Evolutionary conservation across 441 rosid genomes (phyloP).

Genomic region (Manihot esculenta): DNA sequence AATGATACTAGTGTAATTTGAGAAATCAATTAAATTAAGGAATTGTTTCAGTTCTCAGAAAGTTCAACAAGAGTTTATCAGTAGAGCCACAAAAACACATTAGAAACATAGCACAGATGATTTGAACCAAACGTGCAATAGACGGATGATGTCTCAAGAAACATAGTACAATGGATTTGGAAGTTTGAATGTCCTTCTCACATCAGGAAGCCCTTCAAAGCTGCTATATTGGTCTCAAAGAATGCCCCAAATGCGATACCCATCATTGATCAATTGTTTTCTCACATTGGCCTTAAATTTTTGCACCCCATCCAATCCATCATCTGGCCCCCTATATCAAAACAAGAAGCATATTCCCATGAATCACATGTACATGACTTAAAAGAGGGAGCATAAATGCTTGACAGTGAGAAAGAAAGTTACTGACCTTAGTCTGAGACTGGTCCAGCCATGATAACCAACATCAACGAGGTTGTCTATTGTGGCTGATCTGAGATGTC

Average conservation of each 20-base stretch:
- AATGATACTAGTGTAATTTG: neutral
- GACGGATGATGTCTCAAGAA: neutral
- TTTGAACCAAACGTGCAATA: too few species aligned
- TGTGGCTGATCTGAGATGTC: conserved; percentile 16
- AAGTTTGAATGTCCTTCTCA: neutral
- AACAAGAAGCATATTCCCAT: neutral
- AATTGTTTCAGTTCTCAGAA: too few species aligned
- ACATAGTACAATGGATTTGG: conserved; percentile 8
- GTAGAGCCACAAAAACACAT: neutral
- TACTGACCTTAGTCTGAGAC: neutral
- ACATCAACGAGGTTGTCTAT: conserved; percentile 12
- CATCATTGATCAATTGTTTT: neutral
- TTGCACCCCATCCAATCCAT: neutral
- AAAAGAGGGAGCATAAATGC: too few species aligned
- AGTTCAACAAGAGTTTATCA: neutral
- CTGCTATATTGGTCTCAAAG: conserved; percentile 2
- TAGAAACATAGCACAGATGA: neutral
- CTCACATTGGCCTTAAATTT: too few species aligned
- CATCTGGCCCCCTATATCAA: neutral
- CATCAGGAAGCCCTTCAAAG: neutral
- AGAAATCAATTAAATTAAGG: too few species aligned
- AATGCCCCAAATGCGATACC: conserved; percentile 1
- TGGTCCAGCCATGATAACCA: conserved; percentile 11
- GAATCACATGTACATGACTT: too few species aligned
- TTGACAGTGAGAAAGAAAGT: neutral